These are phyloP conservation scores for Fusarium tupiense DNA, from an alignment of 2,329 filamentous ascomycete genomes.

Conservation along the genomic window DNA sequence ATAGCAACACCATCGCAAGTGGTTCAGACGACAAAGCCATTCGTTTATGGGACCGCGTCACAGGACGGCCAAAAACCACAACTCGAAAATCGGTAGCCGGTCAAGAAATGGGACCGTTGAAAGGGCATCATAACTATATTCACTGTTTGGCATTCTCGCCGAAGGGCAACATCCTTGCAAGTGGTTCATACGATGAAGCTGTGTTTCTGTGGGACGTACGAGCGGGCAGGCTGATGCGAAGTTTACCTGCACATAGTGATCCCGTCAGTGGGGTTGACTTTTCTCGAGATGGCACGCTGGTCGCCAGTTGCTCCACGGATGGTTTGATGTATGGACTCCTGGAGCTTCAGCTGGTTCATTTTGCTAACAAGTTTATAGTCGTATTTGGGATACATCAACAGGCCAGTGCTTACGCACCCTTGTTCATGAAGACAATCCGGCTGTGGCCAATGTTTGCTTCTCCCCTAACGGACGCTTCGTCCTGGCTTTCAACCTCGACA, in stretches of 20 bases:
- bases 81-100: constrained; percentile 50
- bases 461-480: constrained; percentile 94
- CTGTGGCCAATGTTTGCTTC: constrained; percentile 90
- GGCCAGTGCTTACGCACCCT: constrained; percentile 95
- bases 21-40: constrained; percentile 98
- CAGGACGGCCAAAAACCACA: constrained; percentile 63
- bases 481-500: constrained; percentile 90
- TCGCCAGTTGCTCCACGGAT: constrained; percentile 91
- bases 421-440: constrained; percentile 94
- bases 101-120: constrained; percentile 66
- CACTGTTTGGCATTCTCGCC: constrained; percentile 96
- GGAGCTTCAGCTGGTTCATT: background rate
- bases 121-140: constrained; percentile 95
- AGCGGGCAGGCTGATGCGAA: constrained; percentile 86
- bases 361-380: constrained; percentile 56
- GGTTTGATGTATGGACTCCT: constrained; percentile 75
- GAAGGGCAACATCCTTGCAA: constrained; percentile 96
- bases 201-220: constrained; percentile 97
- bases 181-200: constrained; percentile 95
- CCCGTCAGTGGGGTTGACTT: constrained; percentile 95
- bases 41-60: constrained; percentile 84
- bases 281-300: constrained; percentile 88
- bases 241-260: constrained; percentile 92
- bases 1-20: constrained; percentile 86
- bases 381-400: constrained; percentile 95